These are phyloP conservation scores for Pugionium dolabratum DNA, from an alignment of 345 rosid species.

Conservation along the genomic window DNA sequence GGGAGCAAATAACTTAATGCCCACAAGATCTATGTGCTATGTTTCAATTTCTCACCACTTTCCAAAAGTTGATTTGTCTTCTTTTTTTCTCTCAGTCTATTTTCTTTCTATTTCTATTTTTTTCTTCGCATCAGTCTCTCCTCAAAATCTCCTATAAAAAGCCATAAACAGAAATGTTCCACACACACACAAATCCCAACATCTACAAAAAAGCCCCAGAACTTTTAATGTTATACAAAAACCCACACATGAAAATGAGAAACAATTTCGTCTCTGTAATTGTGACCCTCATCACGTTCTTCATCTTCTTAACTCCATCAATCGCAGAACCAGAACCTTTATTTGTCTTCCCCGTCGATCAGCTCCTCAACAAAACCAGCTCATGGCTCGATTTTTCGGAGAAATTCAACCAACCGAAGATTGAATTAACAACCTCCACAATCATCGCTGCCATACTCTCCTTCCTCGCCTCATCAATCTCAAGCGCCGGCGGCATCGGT, in stretches of 20 bases:
- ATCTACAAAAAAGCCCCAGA: conserved; percentile 15
- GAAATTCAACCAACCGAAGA: conserved; percentile 24
- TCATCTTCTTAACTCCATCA: conserved; percentile 28
- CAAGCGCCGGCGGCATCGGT: conserved; percentile 86
- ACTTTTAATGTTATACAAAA: not conserved
- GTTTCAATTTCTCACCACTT: conserved; percentile 12
- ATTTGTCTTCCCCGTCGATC: not conserved
- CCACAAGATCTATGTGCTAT: no score
- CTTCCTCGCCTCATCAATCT: conserved; percentile 62
- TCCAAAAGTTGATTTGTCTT: conserved; percentile 7
- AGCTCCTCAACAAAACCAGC: conserved; percentile 31
- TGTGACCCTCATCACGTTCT: conserved; percentile 14
- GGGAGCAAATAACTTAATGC: no score
- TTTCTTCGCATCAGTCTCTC: not conserved
- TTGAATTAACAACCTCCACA: conserved; percentile 37
- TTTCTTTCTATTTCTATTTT: conserved; percentile 1
- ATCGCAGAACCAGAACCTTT: conserved; percentile 20
- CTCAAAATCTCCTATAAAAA: conserved; percentile 24
- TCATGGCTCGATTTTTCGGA: conserved; percentile 37
- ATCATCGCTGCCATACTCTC: conserved; percentile 52
- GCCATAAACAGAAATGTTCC: not conserved
- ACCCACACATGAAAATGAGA: conserved; percentile 24
- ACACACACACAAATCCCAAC: not conserved
- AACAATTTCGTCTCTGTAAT: conserved; percentile 25
- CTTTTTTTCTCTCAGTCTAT: not conserved